Evolutionary conservation across 106 monocot species (phyloP).

Genomic region (Platanthera guangdongensis): DNA sequence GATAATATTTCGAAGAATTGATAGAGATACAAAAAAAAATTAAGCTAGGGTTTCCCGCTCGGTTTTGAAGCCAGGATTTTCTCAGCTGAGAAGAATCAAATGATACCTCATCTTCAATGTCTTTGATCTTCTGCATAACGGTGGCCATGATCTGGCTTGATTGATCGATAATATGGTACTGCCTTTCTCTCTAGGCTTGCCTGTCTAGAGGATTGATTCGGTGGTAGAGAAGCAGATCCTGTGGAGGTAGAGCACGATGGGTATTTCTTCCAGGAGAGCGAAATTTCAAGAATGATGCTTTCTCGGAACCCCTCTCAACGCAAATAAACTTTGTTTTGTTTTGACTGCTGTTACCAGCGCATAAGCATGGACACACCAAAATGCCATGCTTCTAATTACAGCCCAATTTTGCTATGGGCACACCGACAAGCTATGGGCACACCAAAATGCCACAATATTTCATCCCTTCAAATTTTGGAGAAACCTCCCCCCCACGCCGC

Average conservation of each 20-base stretch:
- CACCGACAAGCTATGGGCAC: too few relatives aligned
- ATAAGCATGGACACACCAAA: too few relatives aligned
- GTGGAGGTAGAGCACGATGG: background rate
- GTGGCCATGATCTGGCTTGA: slow-evolving; percentile 55
- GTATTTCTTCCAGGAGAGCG: background rate
- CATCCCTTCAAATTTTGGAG: too few relatives aligned
- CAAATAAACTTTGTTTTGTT: too few relatives aligned
- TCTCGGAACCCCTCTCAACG: too few relatives aligned
- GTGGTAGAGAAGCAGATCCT: background rate
- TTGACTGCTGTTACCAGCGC: too few relatives aligned
- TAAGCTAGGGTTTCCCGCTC: slow-evolving; percentile 24
- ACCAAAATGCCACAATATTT: too few relatives aligned
- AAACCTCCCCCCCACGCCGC: too few relatives aligned
- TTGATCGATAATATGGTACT: background rate
- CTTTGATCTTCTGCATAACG: slow-evolving; percentile 98
- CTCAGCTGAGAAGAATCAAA: background rate
- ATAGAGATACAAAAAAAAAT: background rate
- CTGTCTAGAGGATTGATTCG: background rate
- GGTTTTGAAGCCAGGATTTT: background rate
- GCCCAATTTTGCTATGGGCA: too few relatives aligned
- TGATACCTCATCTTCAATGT: slow-evolving; percentile 92
- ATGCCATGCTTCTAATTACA: too few relatives aligned
- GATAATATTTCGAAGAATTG: background rate
- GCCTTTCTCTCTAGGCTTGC: background rate
- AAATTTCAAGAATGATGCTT: background rate